Evolutionary conservation across 2,329 filamentous ascomycete species (phyloP).

Genomic region (Pestalotiopsis sp.): DNA sequence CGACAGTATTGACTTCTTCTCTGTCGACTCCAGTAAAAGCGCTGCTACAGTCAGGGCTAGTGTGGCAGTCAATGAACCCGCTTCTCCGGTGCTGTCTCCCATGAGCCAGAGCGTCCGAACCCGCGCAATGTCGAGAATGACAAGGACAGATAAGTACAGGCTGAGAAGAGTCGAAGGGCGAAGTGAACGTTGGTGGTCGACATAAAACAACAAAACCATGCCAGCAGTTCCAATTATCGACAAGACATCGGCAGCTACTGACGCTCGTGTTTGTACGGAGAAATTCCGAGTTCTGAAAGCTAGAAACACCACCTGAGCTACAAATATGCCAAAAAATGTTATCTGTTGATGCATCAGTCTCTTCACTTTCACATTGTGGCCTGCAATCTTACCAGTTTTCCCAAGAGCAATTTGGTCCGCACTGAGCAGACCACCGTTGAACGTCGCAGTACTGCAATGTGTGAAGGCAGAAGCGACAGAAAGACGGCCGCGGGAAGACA

Average conservation of each 20-base stretch:
- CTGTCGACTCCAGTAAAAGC: conserved; percentile 23
- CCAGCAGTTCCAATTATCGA: conserved; percentile 17
- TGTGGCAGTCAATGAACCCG: conserved; percentile 18
- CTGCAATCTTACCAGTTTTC: conserved; percentile 20
- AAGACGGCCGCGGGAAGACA: conserved; percentile 22
- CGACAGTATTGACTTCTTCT: conserved; percentile 19
- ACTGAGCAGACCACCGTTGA: conserved; percentile 11
- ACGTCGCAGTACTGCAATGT: conserved; percentile 7
- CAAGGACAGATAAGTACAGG: conserved; percentile 22
- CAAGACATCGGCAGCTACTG: conserved; percentile 24
- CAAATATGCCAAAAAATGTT: conserved; percentile 16
- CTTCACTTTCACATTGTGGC: background rate
- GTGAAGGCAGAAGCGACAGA: conserved; percentile 19
- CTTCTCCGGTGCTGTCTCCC: conserved; percentile 10
- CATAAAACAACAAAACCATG: conserved; percentile 20
- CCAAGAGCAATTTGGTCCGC: conserved; percentile 11
- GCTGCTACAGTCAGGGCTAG: conserved; percentile 18
- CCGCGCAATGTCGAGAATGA: conserved; percentile 22
- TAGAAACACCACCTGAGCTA: conserved; percentile 21
- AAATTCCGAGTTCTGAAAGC: conserved; percentile 16
- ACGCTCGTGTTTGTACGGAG: conserved; percentile 18
- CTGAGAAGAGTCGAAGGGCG: conserved; percentile 28
- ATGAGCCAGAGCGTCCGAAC: conserved; percentile 25
- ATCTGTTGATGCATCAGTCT: conserved; percentile 12
- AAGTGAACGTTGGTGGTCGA: conserved; percentile 23